These are phyloP conservation scores for Harringtonia lauricola DNA, from an alignment of 2,329 filamentous ascomycete species.

Conservation along the genomic window DNA sequence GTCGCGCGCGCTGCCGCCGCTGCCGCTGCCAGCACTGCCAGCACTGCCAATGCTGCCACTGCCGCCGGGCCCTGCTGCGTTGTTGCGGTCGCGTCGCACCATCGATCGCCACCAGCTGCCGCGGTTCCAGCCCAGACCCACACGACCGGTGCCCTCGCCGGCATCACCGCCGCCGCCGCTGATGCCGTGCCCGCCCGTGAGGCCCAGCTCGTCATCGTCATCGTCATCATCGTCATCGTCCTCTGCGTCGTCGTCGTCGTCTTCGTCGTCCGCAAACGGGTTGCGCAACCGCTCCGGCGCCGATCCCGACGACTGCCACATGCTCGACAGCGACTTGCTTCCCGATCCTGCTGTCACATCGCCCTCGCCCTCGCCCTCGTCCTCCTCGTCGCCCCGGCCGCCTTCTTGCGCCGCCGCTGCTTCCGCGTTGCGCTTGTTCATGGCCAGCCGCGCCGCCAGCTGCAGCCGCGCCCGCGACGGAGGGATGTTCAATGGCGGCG, in stretches of 20 bases:
- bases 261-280: conserved; percentile 48
- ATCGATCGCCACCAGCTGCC: conserved; percentile 25
- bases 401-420: conserved; percentile 29
- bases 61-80: background rate
- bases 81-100: conserved; percentile 12
- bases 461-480: conserved; percentile 80
- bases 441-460: conserved; percentile 75
- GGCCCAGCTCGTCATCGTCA: conserved; percentile 27
- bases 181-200: no score
- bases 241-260: conserved; percentile 43
- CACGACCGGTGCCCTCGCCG: conserved; percentile 15
- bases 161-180: conserved; percentile 11
- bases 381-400: background rate
- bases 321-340: conserved; percentile 3
- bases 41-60: background rate
- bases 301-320: conserved; percentile 8
- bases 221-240: conserved; percentile 19
- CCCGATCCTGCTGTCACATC: background rate
- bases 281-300: conserved; percentile 27
- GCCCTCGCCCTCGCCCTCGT: background rate
- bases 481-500: conserved; percentile 65
- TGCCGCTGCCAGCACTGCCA: background rate
- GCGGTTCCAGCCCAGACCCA: conserved; percentile 19
- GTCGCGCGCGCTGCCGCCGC: background rate
- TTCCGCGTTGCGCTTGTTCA: conserved; percentile 52